Percentiles rank a stretch among this genome's conserved stretches.
Evolutionary conservation across 805 yeast species (phyloP).

Genomic region (Candida broadrunensis): DNA sequence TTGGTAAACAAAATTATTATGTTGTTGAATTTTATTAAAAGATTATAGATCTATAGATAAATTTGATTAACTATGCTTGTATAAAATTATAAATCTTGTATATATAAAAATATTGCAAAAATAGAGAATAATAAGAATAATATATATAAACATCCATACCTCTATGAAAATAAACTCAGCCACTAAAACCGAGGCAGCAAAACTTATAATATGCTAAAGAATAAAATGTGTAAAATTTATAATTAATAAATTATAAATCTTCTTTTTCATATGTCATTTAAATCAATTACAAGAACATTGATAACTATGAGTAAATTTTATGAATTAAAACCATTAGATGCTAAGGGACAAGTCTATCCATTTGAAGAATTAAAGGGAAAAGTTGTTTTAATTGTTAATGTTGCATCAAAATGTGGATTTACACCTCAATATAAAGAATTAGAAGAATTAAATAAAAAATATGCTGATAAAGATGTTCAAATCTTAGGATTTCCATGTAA

Average conservation of each 20-base stretch:
- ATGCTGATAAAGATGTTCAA: slow-evolving; percentile 31
- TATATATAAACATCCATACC: not conserved
- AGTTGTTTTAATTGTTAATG: slow-evolving; percentile 45
- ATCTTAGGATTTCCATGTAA: slow-evolving; percentile 45
- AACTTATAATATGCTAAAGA: too few relatives aligned
- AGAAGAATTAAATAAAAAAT: slow-evolving; percentile 41
- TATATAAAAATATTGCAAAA: not conserved
- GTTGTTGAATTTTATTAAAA: slow-evolving; percentile 42
- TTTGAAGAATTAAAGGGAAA: slow-evolving; percentile 42
- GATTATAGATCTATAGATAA: too few relatives aligned
- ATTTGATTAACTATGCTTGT: too few relatives aligned
- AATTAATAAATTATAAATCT: too few relatives aligned
- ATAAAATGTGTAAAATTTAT: too few relatives aligned
- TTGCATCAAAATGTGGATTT: slow-evolving; percentile 44
- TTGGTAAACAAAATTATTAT: slow-evolving; percentile 70
- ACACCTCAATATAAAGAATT: slow-evolving; percentile 42
- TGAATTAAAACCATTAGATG: slow-evolving; percentile 38
- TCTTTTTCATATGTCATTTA: too few relatives aligned
- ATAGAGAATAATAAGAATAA: not conserved
- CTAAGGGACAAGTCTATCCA: slow-evolving; percentile 34
- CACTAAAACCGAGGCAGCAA: too few relatives aligned
- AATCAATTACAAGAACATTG: not conserved
- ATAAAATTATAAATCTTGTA: not conserved
- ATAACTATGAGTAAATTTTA: slow-evolving; percentile 29
- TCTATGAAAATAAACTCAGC: too few relatives aligned